Conservation (phyloP, 176 grass and related monocot genomes). For the Alloteropsis semialata region DNA sequence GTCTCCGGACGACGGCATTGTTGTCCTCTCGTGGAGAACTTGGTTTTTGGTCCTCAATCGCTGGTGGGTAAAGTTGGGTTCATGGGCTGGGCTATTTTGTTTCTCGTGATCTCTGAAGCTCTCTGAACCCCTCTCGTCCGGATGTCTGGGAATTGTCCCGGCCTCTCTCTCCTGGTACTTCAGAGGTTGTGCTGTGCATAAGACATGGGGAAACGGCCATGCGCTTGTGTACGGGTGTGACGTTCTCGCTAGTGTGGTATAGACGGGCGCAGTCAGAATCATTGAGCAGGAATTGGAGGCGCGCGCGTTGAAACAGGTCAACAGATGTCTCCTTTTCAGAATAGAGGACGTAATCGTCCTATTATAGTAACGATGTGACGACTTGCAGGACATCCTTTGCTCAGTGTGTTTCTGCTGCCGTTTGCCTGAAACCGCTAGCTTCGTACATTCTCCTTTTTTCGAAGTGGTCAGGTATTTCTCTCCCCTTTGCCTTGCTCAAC, state of each 20-base stretch:
- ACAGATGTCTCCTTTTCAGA: neutral
- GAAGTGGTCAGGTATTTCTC: neutral
- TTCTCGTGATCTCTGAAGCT: neutral
- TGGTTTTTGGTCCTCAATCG: neutral
- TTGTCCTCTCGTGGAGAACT: neutral
- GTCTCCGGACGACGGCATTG: neutral
- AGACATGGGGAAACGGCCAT: constrained; percentile 32
- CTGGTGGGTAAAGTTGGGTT: constrained; percentile 11
- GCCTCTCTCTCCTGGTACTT: neutral
- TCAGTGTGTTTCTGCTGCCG: neutral
- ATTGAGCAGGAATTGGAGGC: neutral
- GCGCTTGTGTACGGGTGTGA: neutral
- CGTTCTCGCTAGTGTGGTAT: neutral
- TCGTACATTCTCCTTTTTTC: neutral
- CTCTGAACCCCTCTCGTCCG: neutral
- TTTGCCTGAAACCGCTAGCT: neutral
- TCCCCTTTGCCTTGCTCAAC: neutral
- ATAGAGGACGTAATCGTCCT: neutral
- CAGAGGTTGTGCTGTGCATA: neutral
- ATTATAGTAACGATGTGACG: neutral
- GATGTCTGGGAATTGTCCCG: neutral
- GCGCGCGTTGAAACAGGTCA: neutral
- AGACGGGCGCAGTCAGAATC: neutral
- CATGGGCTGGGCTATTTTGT: constrained; percentile 26
- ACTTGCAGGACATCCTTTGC: neutral